A percentile compares a stretch with the other conserved stretches of the same genome.
phyloP scores from a whole-genome alignment of 108 stramenopile species.

The Tribonema minus region DNA sequence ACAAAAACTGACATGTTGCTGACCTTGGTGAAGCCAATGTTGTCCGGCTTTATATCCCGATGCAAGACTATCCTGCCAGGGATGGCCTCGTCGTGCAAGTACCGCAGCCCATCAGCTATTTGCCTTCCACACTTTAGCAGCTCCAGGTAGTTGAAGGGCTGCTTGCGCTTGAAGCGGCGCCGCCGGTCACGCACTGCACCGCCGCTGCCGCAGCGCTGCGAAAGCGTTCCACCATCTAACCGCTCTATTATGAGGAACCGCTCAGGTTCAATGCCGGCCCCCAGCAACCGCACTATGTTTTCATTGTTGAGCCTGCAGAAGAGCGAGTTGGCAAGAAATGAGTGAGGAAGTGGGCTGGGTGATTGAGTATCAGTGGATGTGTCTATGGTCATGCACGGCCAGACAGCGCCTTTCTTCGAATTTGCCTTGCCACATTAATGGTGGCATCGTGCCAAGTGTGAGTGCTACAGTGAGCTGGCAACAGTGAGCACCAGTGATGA shows the following conservation, averaged over 20 bases:
- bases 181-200: constrained; percentile 1
- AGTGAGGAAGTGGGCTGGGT: too few relatives aligned
- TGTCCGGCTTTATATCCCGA: constrained; percentile 50
- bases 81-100: constrained; percentile 22
- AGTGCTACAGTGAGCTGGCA: too few relatives aligned
- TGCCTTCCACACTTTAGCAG: constrained; percentile 44
- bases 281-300: constrained; percentile 44
- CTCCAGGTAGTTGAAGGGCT: constrained; percentile 42
- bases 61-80: constrained; percentile 14
- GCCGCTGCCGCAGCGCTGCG: constrained; percentile 19
- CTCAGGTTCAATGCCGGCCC: constrained; percentile 43
- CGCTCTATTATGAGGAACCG: constrained; percentile 43
- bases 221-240: constrained; percentile 51
- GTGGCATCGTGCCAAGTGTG: too few relatives aligned
- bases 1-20: too few relatives aligned
- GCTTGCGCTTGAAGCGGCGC: not conserved
- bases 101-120: constrained; percentile 43
- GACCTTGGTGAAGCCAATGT: constrained; percentile 77
- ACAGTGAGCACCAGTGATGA: too few relatives aligned
- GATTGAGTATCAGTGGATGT: too few relatives aligned
- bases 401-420: too few relatives aligned
- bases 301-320: constrained; percentile 43
- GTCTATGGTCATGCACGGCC: too few relatives aligned
- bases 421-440: too few relatives aligned
- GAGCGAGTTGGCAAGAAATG: too few relatives aligned